Evolutionary conservation across 768 basidiomycete species (phyloP).

Genomic region (Pisolithus tinctorius): DNA sequence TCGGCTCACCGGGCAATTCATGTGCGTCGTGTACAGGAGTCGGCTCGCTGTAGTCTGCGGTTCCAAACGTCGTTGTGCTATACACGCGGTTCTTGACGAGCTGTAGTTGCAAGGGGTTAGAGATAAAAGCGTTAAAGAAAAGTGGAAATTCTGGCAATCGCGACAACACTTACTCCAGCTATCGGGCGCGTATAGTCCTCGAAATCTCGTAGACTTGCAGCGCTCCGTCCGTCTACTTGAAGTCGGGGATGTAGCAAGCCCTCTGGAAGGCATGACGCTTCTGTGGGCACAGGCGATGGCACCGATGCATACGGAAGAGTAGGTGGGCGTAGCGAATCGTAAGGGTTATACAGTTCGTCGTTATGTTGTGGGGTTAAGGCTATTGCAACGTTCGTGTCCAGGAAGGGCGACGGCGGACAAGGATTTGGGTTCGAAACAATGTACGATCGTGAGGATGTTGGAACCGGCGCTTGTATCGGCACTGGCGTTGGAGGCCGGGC

Average conservation of each 20-base stretch:
- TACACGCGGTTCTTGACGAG: slow-evolving; percentile 24
- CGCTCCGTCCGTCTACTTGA: slow-evolving; percentile 16
- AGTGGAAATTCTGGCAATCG: neutral
- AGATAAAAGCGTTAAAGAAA: neutral
- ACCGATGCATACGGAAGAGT: slow-evolving; percentile 2
- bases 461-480: slow-evolving; percentile 5
- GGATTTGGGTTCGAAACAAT: slow-evolving; percentile 27
- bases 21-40: slow-evolving; percentile 4
- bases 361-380: neutral
- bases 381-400: slow-evolving; percentile 1
- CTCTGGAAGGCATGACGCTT: slow-evolving; percentile 18
- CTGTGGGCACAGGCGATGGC: slow-evolving; percentile 22
- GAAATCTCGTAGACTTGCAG: slow-evolving; percentile 24
- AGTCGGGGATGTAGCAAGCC: slow-evolving; percentile 27
- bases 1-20: neutral
- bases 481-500: slow-evolving; percentile 6
- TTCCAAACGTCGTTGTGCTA: slow-evolving; percentile 29
- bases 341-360: neutral
- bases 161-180: slow-evolving; percentile 18
- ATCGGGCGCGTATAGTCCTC: slow-evolving; percentile 30
- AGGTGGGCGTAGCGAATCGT: neutral
- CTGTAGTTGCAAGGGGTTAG: slow-evolving; percentile 5
- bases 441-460: slow-evolving; percentile 20
- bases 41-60: slow-evolving; percentile 16
- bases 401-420: slow-evolving; percentile 14